Conservation (phyloP, 805 yeast genomes). For the Isabelozyma pseudorhagii region DNA sequence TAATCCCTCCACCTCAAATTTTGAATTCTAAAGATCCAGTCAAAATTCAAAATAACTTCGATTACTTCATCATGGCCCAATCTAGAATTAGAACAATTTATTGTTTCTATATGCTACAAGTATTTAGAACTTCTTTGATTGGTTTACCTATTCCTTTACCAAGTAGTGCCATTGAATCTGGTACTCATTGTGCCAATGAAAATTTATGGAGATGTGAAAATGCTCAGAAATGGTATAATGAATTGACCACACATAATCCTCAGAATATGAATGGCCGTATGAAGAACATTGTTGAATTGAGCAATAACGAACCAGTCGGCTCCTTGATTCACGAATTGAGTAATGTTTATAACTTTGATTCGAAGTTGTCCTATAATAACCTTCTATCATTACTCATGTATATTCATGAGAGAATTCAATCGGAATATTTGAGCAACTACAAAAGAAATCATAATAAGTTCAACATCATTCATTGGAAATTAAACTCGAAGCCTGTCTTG, state of each 20-base stretch:
- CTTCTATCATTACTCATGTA: slow-evolving; percentile 57
- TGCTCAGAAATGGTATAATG: slow-evolving; percentile 48
- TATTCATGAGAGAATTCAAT: slow-evolving; percentile 63
- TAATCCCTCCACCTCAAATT: slow-evolving; percentile 30
- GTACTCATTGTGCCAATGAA: slow-evolving; percentile 61
- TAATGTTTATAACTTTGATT: slow-evolving; percentile 30
- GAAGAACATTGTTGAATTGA: slow-evolving; percentile 46
- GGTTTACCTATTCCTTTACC: slow-evolving; percentile 40
- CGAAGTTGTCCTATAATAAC: slow-evolving; percentile 46
- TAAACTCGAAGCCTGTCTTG: slow-evolving; percentile 57
- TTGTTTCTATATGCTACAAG: slow-evolving; percentile 48
- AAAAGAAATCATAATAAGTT: slow-evolving; percentile 8
- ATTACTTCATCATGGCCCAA: slow-evolving; percentile 53
- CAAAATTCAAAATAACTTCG: slow-evolving; percentile 40
- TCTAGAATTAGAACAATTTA: slow-evolving; percentile 54
- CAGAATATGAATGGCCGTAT: background rate
- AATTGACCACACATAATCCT: slow-evolving; percentile 15
- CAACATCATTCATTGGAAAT: slow-evolving; percentile 56
- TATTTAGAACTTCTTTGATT: slow-evolving; percentile 43
- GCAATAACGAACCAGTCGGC: slow-evolving; percentile 52
- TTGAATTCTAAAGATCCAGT: slow-evolving; percentile 18
- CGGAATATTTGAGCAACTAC: slow-evolving; percentile 38
- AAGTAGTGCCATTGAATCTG: slow-evolving; percentile 52
- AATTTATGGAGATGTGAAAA: slow-evolving; percentile 56
- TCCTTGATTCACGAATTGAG: slow-evolving; percentile 46